phyloP scores from a whole-genome alignment of 371 early-diverging fungal genomes.

The Actinomucor elegans region DNA sequence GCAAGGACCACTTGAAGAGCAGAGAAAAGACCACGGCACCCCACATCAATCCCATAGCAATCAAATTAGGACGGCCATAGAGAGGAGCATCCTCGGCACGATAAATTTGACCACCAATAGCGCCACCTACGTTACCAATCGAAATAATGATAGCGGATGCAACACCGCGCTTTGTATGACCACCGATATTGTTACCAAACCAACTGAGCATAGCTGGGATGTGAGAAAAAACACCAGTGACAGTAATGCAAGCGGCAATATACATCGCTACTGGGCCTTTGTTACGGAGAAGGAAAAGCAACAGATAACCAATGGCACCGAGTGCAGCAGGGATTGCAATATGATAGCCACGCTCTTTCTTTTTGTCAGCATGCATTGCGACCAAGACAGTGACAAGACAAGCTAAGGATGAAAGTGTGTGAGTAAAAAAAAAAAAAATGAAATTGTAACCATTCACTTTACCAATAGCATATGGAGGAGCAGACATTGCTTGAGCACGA shows the following conservation, averaged over 20 bases:
- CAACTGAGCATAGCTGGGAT: conserved; percentile 62
- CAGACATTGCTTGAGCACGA: conserved; percentile 53
- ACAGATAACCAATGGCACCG: conserved; percentile 65
- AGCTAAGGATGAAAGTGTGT: conserved; percentile 26
- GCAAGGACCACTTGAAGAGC: conserved; percentile 41
- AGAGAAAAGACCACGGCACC: conserved; percentile 37
- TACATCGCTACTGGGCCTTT: conserved; percentile 42
- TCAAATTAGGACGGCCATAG: conserved; percentile 51
- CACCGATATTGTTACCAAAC: conserved; percentile 64
- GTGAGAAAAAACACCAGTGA: conserved; percentile 56
- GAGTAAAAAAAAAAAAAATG: neutral
- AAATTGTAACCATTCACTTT: neutral
- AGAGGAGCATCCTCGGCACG: conserved; percentile 57
- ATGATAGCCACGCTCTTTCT: conserved; percentile 63
- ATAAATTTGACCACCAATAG: conserved; percentile 65
- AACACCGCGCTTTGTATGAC: conserved; percentile 65
- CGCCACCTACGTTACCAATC: conserved; percentile 65
- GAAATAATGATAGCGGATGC: conserved; percentile 60
- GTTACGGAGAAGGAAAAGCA: conserved; percentile 48
- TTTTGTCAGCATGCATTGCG: conserved; percentile 66
- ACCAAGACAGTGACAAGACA: conserved; percentile 56
- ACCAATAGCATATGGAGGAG: conserved; percentile 46
- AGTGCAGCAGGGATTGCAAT: conserved; percentile 58
- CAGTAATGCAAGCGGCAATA: conserved; percentile 53
- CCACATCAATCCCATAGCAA: conserved; percentile 44